Conservation (phyloP, 2,329 filamentous ascomycete genomes). For the Penicillium corylophilum region DNA sequence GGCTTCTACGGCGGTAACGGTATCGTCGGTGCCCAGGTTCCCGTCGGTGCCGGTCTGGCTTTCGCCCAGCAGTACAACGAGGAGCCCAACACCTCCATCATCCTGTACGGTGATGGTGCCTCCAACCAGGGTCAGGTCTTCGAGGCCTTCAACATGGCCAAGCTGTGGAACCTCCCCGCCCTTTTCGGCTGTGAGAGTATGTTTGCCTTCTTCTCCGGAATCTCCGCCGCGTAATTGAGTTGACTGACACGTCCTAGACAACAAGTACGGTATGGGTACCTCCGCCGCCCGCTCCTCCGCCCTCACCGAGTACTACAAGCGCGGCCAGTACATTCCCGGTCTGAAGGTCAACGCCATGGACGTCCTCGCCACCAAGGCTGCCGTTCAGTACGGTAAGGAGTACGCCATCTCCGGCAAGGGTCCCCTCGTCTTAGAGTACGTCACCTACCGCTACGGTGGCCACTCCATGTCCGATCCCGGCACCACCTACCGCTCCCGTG, state of each 20-base stretch:
- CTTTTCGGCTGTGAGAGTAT: conserved; percentile 98
- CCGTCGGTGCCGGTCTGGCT: conserved; percentile 91
- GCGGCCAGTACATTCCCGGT: conserved; percentile 98
- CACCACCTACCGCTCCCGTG: conserved; percentile 97
- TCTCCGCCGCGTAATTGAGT: neutral
- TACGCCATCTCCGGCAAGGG: conserved; percentile 81
- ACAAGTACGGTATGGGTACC: conserved; percentile 99
- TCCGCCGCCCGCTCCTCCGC: conserved; percentile 90
- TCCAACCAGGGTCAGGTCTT: conserved; percentile 99
- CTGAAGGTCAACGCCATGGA: conserved; percentile 99
- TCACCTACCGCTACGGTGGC: conserved; percentile 98
- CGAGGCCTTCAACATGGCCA: conserved; percentile 99
- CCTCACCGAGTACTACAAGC: conserved; percentile 99
- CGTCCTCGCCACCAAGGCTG: conserved; percentile 94
- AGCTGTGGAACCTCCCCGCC: conserved; percentile 94
- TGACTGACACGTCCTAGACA: conserved; percentile 61
- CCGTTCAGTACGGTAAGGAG: conserved; percentile 89
- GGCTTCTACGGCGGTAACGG: conserved; percentile 99
- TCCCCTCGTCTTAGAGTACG: conserved; percentile 95
- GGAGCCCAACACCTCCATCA: conserved; percentile 80
- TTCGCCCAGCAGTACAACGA: conserved; percentile 95
- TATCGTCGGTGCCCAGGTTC: conserved; percentile 97
- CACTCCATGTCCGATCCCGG: conserved; percentile 99
- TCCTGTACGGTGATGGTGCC: conserved; percentile 96
- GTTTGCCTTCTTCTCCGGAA: conserved; percentile 39